Percentiles rank a stretch among this genome's conserved stretches.
phyloP scores from a whole-genome alignment of 495 filamentous ascomycete species.

The Penicillium flavigenum region DNA sequence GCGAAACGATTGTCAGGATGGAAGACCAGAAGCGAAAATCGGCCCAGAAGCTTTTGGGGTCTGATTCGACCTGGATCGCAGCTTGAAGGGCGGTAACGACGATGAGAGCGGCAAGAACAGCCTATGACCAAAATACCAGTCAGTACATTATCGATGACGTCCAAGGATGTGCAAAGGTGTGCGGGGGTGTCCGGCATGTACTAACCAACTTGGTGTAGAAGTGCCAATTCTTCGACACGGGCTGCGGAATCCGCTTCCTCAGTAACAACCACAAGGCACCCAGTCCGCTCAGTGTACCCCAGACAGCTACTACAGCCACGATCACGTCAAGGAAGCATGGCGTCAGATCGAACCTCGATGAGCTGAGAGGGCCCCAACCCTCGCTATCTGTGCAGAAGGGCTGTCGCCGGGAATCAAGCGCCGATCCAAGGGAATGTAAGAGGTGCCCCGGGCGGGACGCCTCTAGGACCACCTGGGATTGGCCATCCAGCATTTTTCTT shows the following conservation, averaged over 20 bases:
- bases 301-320: constrained; percentile 71
- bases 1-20: constrained; percentile 71
- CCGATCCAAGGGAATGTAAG: constrained; percentile 32
- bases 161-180: background rate
- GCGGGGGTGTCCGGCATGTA: constrained; percentile 15
- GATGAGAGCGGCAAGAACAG: constrained; percentile 66
- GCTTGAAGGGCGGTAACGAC: constrained; percentile 69
- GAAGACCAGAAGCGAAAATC: constrained; percentile 94
- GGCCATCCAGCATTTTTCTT: constrained; percentile 47
- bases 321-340: constrained; percentile 93
- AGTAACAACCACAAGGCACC: constrained; percentile 74
- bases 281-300: constrained; percentile 72
- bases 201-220: constrained; percentile 89
- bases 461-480: constrained; percentile 45
- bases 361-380: constrained; percentile 93
- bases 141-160: constrained; percentile 18
- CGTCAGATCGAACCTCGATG: constrained; percentile 83
- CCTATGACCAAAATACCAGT: constrained; percentile 47
- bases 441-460: constrained; percentile 31
- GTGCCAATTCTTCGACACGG: constrained; percentile 84
- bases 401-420: constrained; percentile 47
- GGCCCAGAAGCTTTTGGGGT: constrained; percentile 64
- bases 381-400: constrained; percentile 82
- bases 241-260: constrained; percentile 60
- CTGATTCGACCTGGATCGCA: constrained; percentile 71